Base-by-base conservation (phyloP, 2,329 filamentous ascomycete species). In the Nothophaeocryptopus gaeumannii region DNA sequence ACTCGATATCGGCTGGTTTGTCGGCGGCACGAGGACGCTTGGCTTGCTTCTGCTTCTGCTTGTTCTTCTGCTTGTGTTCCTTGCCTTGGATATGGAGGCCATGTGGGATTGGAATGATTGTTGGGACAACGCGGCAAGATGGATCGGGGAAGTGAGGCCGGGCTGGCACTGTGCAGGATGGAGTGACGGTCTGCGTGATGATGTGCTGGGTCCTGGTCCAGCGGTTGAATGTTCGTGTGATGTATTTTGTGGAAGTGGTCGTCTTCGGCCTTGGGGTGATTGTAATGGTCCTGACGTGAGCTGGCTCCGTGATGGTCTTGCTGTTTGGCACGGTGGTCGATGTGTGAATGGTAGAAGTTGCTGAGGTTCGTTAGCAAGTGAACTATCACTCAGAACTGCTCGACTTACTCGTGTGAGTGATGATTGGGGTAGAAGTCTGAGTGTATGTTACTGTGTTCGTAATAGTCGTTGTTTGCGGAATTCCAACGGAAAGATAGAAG, bases 401-500 rank as follows among this genome's bases (percentile, higher is more conserved):
- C 29, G 9, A 36, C 34, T 53, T 51, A 53, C 54, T 43, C 12
- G 51, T 58, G 11, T 46, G 40, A 8, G 53, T 48, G 34, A 52
- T 48, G 7, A 39, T 43, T 12, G 53, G 50, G 3, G 53, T 59
- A 14, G 50, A 52, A 0, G 54, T 56, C 15, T 55, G 35, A 3
- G 53, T 56, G 9, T 47, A 58, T 2, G 55, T 60, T 2, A 55
- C 45, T 26, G 51, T 58, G 3, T 45, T 42, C 9, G 58, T 58
- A 9, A 50, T 34, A 2, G 60, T 60, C 8, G 45, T 51, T 5
- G 53, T 53, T 11, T 46, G 37, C 8, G 65, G 60, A 4, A 58
- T 50, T 8, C 67, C 71, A 38, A 72, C 71, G 14, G 55, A 62
- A 2, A 74, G 59, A 9, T 36, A 66, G 58, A 63, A 68, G 62